These are phyloP conservation scores for Rubia occidens DNA, from an alignment of 305 asterid species.

Conservation along the genomic window DNA sequence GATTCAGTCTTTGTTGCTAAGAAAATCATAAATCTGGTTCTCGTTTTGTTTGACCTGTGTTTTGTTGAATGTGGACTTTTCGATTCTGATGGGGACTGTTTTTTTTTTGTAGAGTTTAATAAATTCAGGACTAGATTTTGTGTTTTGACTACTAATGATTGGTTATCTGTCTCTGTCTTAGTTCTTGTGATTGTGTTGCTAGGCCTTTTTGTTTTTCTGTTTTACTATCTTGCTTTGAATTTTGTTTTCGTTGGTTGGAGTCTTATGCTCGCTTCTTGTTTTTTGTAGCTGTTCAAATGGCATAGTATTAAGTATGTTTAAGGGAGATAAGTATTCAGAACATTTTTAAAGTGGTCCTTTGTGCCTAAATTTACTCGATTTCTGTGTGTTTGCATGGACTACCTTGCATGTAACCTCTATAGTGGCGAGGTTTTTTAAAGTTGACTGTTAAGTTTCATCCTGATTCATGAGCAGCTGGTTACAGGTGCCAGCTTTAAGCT, in stretches of 20 bases:
- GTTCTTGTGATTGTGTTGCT: not conserved
- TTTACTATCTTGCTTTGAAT: no score
- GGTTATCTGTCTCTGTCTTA: not conserved
- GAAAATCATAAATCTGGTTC: not conserved
- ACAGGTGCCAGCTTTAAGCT: not conserved
- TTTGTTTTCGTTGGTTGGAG: not conserved
- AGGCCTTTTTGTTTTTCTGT: not conserved
- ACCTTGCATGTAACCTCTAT: not conserved
- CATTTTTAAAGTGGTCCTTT: not conserved
- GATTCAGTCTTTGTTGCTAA: not conserved
- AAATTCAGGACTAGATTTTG: not conserved
- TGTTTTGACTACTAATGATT: not conserved
- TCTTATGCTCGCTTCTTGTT: not conserved
- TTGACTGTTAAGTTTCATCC: not conserved
- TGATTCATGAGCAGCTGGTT: not conserved
- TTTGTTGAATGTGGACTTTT: conserved; percentile 5
- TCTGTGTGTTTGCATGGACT: not conserved
- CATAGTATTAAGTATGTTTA: not conserved
- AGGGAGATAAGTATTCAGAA: not conserved
- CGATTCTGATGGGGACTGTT: not conserved
- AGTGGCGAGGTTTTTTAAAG: not conserved
- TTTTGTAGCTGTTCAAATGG: not conserved
- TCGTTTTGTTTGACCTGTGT: not conserved
- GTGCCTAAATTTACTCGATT: not conserved
- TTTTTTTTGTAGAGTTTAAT: not conserved